phyloP scores from a whole-genome alignment of 495 filamentous ascomycete genomes.

The Podospora conica region DNA sequence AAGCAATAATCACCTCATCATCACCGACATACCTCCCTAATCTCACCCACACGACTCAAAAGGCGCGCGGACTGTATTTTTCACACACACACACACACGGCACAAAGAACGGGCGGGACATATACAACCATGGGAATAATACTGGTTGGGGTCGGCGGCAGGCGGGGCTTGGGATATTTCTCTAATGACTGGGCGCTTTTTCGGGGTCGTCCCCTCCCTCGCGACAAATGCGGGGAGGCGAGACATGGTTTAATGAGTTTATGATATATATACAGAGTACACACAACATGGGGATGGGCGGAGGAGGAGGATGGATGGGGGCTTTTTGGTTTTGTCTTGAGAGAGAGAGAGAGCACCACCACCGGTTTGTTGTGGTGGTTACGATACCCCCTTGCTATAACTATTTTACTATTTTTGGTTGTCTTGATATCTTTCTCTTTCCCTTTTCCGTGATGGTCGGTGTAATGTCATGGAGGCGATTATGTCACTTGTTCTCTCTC shows the following conservation, averaged over 20 bases:
- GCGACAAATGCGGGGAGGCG: constrained; percentile 1
- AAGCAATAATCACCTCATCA: constrained; percentile 8
- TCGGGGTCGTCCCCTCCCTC: background rate
- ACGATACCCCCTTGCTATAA: constrained; percentile 6
- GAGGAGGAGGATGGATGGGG: background rate
- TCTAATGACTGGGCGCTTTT: constrained; percentile 14
- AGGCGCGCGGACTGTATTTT: background rate
- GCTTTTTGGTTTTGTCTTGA: constrained; percentile 1
- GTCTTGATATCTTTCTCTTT: background rate
- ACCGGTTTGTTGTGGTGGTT: background rate
- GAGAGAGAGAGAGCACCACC: background rate
- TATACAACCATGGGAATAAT: constrained; percentile 4
- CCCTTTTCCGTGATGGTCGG: background rate
- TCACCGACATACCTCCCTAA: background rate
- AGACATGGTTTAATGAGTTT: constrained; percentile 16
- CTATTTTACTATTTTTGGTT: constrained; percentile 8
- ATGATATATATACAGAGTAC: constrained; percentile 9
- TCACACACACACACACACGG: background rate
- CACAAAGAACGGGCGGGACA: constrained; percentile 7
- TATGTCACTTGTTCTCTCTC: background rate
- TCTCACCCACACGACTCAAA: background rate
- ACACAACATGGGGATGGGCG: background rate
- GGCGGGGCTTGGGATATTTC: background rate
- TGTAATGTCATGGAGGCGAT: no score
- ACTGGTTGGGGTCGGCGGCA: background rate